Conservation (phyloP, 495 filamentous ascomycete species). For the Podospora bellae-mahoneyi region DNA sequence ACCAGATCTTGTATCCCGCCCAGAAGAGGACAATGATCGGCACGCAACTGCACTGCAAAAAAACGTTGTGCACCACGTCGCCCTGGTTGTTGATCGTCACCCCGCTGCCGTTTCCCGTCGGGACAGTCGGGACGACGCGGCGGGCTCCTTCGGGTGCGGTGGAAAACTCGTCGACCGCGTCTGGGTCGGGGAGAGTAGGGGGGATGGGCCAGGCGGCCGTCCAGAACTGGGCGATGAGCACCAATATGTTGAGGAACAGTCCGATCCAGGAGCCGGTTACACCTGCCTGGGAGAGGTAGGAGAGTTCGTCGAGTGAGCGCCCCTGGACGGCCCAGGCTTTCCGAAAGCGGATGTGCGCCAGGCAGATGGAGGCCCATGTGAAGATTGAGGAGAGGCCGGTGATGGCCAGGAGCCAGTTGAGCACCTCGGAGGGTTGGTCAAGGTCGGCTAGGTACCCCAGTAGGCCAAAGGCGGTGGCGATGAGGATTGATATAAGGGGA, state of each 20-base stretch:
- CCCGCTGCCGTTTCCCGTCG: conserved; percentile 36
- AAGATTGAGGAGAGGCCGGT: conserved; percentile 87
- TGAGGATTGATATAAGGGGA: conserved; percentile 66
- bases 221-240: conserved; percentile 95
- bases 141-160: background rate
- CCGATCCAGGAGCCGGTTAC: conserved; percentile 82
- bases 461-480: conserved; percentile 69
- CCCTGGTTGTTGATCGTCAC: no score
- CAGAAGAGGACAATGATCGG: conserved; percentile 78
- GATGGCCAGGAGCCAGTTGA: conserved; percentile 85
- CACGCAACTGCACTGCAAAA: conserved; percentile 74
- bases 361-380: conserved; percentile 89
- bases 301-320: conserved; percentile 67
- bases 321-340: conserved; percentile 68
- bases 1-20: conserved; percentile 74
- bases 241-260: conserved; percentile 69
- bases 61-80: conserved; percentile 57
- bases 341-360: conserved; percentile 90
- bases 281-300: conserved; percentile 77
- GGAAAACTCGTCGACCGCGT: conserved; percentile 32
- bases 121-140: conserved; percentile 28
- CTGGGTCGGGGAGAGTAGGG: background rate
- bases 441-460: conserved; percentile 77
- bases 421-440: conserved; percentile 58
- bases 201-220: conserved; percentile 72